Evolutionary conservation across 345 rosid species (phyloP).

Genomic region (Raphanus raphanistrum): DNA sequence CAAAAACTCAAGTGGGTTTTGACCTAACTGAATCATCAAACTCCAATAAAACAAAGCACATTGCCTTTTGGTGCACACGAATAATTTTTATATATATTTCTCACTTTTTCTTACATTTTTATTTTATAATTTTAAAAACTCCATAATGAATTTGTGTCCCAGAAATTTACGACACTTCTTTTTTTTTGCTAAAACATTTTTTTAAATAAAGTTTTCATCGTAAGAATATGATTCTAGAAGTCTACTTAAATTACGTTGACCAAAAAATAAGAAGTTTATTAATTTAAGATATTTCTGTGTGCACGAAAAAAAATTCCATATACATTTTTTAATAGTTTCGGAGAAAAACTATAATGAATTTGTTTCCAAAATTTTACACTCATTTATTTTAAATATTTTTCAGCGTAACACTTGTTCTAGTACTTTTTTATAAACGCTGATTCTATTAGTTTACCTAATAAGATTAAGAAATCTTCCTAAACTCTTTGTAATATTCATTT

Average conservation of each 20-base stretch:
- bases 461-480: neutral
- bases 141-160: neutral
- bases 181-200: neutral
- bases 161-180: neutral
- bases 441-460: neutral
- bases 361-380: neutral
- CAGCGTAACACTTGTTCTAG: no score
- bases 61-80: conserved; percentile 29
- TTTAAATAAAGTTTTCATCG: neutral
- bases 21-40: conserved; percentile 38
- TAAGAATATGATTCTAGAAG: neutral
- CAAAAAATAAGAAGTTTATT: no score
- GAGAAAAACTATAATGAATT: neutral
- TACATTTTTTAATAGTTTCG: neutral
- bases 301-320: neutral
- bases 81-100: neutral
- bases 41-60: conserved; percentile 37
- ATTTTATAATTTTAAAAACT: neutral
- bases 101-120: neutral
- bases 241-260: neutral
- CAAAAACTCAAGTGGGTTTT: conserved; percentile 37
- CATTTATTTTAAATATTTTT: neutral
- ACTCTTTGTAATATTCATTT: neutral
- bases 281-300: neutral
- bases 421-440: neutral